Conservation (phyloP, 1,139 yeast genomes). For the Candida sp. region DNA sequence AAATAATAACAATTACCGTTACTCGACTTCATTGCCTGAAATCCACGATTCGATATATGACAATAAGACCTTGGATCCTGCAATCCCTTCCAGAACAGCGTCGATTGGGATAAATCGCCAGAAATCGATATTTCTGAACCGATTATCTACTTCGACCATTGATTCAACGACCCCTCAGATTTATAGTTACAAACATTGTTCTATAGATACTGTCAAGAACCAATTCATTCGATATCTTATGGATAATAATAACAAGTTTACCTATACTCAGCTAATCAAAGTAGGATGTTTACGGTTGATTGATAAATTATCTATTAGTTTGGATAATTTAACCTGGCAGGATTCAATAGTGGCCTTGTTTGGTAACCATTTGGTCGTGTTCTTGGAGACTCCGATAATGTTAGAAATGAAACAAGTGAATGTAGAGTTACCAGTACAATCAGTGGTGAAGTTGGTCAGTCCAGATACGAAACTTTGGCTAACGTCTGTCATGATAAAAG, state of each 20-base stretch:
- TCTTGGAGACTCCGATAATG: conserved; percentile 4
- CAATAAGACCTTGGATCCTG: neutral
- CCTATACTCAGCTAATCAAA: conserved; percentile 21
- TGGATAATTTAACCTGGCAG: conserved; percentile 8
- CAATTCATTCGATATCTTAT: conserved; percentile 26
- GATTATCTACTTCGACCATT: conserved; percentile 15
- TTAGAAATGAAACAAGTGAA: conserved; percentile 6
- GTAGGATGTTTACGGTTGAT: conserved; percentile 38
- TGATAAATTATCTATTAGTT: conserved; percentile 22
- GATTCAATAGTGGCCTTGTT: conserved; percentile 27
- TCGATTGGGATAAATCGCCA: neutral
- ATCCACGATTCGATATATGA: neutral
- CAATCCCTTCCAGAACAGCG: neutral
- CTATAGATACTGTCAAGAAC: conserved; percentile 25
- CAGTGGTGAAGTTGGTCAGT: conserved; percentile 13
- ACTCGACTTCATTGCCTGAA: neutral
- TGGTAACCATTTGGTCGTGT: conserved; percentile 26
- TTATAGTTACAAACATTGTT: conserved; percentile 13
- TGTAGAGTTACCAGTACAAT: conserved; percentile 15
- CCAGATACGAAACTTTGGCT: conserved; percentile 11
- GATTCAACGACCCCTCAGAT: conserved; percentile 15
- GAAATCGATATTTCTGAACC: conserved; percentile 16
- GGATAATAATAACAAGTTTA: conserved; percentile 18
- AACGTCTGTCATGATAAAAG: conserved; percentile 19
- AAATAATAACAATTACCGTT: neutral